These are phyloP conservation scores for Auriscalpium orientale DNA, from an alignment of 768 basidiomycete species.

Conservation along the genomic window DNA sequence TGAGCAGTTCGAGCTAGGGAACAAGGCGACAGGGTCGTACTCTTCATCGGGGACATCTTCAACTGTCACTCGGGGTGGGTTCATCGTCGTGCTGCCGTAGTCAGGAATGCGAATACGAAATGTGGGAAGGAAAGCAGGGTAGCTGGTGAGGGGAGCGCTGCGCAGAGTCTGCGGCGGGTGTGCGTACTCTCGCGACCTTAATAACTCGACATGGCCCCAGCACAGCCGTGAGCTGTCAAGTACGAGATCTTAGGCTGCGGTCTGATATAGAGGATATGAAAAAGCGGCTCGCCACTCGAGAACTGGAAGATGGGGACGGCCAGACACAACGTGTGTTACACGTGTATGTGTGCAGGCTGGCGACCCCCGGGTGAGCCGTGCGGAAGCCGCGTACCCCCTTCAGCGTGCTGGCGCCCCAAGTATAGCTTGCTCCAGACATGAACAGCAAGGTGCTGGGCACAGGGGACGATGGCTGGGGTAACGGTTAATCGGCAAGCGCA, in stretches of 20 bases:
- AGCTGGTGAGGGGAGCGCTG: too few relatives aligned
- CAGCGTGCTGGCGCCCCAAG: background rate
- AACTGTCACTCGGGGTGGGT: constrained; percentile 8
- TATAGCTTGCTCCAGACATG: background rate
- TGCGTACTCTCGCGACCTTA: background rate
- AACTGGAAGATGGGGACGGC: background rate
- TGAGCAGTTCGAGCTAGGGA: background rate
- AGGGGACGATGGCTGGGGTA: too few relatives aligned
- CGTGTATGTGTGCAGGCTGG: background rate
- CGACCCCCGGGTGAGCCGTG: background rate
- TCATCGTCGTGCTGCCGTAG: background rate
- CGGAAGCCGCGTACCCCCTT: background rate
- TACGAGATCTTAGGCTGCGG: background rate
- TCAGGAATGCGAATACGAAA: background rate
- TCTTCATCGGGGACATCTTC: constrained; percentile 14
- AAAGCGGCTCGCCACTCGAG: too few relatives aligned
- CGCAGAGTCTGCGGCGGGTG: too few relatives aligned
- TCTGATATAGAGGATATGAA: background rate
- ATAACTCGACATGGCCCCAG: background rate
- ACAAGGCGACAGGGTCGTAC: constrained; percentile 1
- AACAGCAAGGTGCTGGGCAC: too few relatives aligned
- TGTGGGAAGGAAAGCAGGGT: too few relatives aligned
- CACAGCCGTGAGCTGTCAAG: background rate
- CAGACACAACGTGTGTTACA: constrained; percentile 13
- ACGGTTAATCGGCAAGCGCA: too few relatives aligned